Evolutionary conservation across 2,329 filamentous ascomycete genomes (phyloP).

Genomic region (Capronia americana): DNA sequence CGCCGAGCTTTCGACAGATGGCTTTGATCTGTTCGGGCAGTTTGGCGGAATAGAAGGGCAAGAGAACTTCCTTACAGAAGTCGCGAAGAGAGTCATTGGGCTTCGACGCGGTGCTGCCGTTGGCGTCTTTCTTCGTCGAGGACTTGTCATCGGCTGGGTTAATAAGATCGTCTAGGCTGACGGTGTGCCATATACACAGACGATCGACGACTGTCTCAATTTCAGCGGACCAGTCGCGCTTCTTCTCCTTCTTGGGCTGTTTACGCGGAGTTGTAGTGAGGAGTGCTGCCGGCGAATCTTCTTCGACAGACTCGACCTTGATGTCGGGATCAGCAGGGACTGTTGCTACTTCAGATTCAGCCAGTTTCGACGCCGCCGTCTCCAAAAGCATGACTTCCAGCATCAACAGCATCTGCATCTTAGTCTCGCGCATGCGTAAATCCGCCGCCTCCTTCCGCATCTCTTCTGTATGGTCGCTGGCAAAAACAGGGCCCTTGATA

Average conservation of each 20-base stretch:
- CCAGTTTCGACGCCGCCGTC: constrained; percentile 26
- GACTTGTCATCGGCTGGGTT: constrained; percentile 39
- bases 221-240: constrained; percentile 51
- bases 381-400: constrained; percentile 56
- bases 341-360: constrained; percentile 40
- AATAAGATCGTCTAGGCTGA: constrained; percentile 49
- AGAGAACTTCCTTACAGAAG: constrained; percentile 58
- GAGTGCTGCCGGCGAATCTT: constrained; percentile 32
- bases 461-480: constrained; percentile 15
- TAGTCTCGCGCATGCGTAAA: constrained; percentile 55
- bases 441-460: constrained; percentile 51
- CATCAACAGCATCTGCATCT: constrained; percentile 58
- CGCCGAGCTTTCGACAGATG: constrained; percentile 56
- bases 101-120: constrained; percentile 28
- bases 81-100: constrained; percentile 55
- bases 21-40: constrained; percentile 55
- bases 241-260: constrained; percentile 52
- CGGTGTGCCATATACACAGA: constrained; percentile 59
- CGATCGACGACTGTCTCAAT: constrained; percentile 57
- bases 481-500: constrained; percentile 18
- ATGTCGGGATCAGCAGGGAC: constrained; percentile 50
- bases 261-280: constrained; percentile 29
- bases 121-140: constrained; percentile 12
- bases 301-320: constrained; percentile 44
- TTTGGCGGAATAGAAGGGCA: constrained; percentile 57